Evolutionary conservation across 768 basidiomycete genomes (phyloP).

Genomic region (Lentinula aciculospora): DNA sequence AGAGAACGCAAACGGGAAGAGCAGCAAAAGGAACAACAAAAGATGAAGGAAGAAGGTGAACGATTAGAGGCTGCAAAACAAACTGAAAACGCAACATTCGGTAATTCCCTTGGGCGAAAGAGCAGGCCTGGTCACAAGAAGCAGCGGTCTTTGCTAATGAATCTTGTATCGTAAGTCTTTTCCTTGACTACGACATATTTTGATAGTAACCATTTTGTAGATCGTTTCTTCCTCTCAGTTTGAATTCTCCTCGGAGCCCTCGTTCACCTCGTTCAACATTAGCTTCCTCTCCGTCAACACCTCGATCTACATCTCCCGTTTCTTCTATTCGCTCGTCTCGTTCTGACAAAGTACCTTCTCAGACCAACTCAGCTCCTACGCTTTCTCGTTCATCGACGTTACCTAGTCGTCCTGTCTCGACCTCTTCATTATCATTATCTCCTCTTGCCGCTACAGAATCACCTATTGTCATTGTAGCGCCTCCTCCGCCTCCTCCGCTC

Average conservation of each 20-base stretch:
- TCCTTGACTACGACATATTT: not conserved
- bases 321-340: conserved; percentile 13
- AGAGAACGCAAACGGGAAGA: conserved; percentile 21
- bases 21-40: conserved; percentile 5
- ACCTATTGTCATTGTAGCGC: conserved; percentile 10
- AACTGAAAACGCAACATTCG: conserved; percentile 14
- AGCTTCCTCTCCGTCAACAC: conserved; percentile 13
- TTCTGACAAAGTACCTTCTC: not conserved
- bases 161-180: conserved; percentile 53
- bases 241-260: conserved; percentile 1
- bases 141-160: conserved; percentile 65
- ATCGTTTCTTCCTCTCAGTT: conserved; percentile 23
- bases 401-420: conserved; percentile 8
- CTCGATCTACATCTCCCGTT: conserved; percentile 23
- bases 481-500: conserved; percentile 18
- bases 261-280: conserved; percentile 18
- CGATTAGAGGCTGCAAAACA: conserved; percentile 24
- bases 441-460: conserved; percentile 1
- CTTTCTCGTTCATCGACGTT: conserved; percentile 6
- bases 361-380: conserved; percentile 9
- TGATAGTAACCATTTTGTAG: not conserved
- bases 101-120: conserved; percentile 18
- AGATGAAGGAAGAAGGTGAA: conserved; percentile 18
- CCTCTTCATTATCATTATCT: not conserved
- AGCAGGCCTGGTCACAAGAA: conserved; percentile 50